A percentile compares a stretch with the other conserved stretches of the same genome.
These are phyloP conservation scores for Incumbomyces lentus DNA, from an alignment of 2,329 filamentous ascomycete genomes.

Conservation along the genomic window DNA sequence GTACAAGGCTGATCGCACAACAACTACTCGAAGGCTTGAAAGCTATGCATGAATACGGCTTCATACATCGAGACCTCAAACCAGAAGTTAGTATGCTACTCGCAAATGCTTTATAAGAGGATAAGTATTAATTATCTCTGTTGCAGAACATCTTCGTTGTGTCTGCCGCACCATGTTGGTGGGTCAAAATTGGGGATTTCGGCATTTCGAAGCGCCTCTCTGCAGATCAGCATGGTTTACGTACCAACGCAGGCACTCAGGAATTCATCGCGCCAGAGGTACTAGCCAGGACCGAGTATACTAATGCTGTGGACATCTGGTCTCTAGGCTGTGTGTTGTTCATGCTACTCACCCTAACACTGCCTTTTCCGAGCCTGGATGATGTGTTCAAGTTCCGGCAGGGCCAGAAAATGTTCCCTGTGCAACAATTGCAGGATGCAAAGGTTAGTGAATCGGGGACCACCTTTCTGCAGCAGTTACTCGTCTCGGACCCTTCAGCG, in stretches of 20 bases:
- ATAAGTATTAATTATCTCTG: too few relatives aligned
- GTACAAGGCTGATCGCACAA: constrained; percentile 6
- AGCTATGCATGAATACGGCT: constrained; percentile 15
- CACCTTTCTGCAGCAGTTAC: too few relatives aligned
- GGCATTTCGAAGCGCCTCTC: too few relatives aligned
- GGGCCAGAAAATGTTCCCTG: too few relatives aligned
- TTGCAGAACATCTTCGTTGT: too few relatives aligned
- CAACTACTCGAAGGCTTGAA: constrained; percentile 15
- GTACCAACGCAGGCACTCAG: background rate
- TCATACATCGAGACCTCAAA: constrained; percentile 19
- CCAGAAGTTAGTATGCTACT: constrained; percentile 9
- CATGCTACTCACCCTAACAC: background rate
- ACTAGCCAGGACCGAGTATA: background rate
- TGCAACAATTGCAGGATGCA: too few relatives aligned
- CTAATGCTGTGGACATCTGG: background rate
- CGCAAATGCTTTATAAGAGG: background rate
- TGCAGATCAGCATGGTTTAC: background rate
- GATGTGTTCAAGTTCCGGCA: too few relatives aligned
- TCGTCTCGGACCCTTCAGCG: too few relatives aligned
- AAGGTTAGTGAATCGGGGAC: too few relatives aligned
- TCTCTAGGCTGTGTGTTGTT: background rate
- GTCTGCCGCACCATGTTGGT: too few relatives aligned
- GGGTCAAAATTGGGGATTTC: too few relatives aligned
- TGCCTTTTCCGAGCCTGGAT: too few relatives aligned
- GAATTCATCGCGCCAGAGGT: background rate